Evolutionary conservation across 2,329 filamentous ascomycete species (phyloP).

Genomic region (Epicoccum sorghinum): DNA sequence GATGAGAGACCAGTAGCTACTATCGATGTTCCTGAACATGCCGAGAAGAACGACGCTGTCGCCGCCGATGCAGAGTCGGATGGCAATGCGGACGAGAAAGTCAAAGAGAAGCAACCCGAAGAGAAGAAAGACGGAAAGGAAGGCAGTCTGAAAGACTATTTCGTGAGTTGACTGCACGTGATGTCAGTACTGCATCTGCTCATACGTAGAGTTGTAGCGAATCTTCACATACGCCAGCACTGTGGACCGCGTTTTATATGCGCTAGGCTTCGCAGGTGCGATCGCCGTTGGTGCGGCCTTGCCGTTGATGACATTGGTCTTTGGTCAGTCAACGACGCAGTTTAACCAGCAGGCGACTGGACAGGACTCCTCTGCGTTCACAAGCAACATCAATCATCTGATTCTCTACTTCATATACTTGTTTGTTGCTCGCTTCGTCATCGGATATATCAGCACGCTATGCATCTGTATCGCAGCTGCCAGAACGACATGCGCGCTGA

Average conservation of each 20-base stretch:
- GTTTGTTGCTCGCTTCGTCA: conserved; percentile 57
- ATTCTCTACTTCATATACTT: conserved; percentile 37
- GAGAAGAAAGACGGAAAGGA: not conserved
- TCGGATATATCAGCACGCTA: conserved; percentile 74
- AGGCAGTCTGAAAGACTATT: conserved; percentile 1
- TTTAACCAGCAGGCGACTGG: conserved; percentile 21
- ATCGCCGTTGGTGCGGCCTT: conserved; percentile 73
- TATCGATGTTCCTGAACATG: not conserved
- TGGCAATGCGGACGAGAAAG: not conserved
- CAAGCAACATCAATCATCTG: conserved; percentile 14
- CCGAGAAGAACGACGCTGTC: not conserved
- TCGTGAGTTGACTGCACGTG: not conserved
- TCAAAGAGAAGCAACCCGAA: not conserved
- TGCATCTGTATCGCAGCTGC: conserved; percentile 75
- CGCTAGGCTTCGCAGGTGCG: conserved; percentile 43
- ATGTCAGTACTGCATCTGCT: not conserved
- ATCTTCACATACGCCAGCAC: conserved; percentile 19
- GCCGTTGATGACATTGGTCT: conserved; percentile 70
- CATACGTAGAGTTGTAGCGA: not conserved
- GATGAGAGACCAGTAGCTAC: not conserved
- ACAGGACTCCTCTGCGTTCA: conserved; percentile 9
- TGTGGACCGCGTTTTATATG: conserved; percentile 7
- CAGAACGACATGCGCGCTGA: conserved; percentile 48
- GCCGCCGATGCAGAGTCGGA: not conserved
- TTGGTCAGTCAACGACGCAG: conserved; percentile 23